Conservation (phyloP, 2,329 filamentous ascomycete genomes). For the Dothistroma pini region DNA sequence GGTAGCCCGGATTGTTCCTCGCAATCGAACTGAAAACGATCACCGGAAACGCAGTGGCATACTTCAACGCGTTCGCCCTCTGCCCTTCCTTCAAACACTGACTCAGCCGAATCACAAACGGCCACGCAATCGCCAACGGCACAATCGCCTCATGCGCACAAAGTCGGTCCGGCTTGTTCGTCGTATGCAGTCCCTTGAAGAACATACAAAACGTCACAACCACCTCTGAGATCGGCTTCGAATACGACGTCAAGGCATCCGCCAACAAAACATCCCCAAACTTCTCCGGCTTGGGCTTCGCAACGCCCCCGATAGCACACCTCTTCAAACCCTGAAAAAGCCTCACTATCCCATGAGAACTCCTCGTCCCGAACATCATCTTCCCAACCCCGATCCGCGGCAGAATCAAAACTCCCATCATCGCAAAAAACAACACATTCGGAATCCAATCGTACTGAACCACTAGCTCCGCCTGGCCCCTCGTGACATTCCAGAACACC, state of each 20-base stretch:
- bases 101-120: constrained; percentile 79
- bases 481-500: constrained; percentile 80
- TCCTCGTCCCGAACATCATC: constrained; percentile 29
- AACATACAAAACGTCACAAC: constrained; percentile 92
- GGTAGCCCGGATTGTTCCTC: constrained; percentile 17
- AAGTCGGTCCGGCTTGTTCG: constrained; percentile 71
- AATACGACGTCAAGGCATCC: constrained; percentile 91
- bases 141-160: constrained; percentile 78
- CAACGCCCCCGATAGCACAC: constrained; percentile 79
- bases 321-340: constrained; percentile 73
- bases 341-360: constrained; percentile 60
- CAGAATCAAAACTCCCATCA: constrained; percentile 67
- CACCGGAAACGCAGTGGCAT: constrained; percentile 89
- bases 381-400: constrained; percentile 40
- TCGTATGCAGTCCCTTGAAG: constrained; percentile 65
- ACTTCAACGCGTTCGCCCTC: constrained; percentile 89
- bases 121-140: constrained; percentile 77
- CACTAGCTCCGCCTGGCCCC: constrained; percentile 61
- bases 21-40: constrained; percentile 58
- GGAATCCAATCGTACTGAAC: constrained; percentile 82
- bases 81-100: constrained; percentile 88
- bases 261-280: constrained; percentile 93
- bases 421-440: constrained; percentile 69
- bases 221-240: constrained; percentile 84
- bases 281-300: constrained; percentile 81